Base-by-base conservation (phyloP, 2,329 filamentous ascomycete species). In the Botrytis hyacinthi region DNA sequence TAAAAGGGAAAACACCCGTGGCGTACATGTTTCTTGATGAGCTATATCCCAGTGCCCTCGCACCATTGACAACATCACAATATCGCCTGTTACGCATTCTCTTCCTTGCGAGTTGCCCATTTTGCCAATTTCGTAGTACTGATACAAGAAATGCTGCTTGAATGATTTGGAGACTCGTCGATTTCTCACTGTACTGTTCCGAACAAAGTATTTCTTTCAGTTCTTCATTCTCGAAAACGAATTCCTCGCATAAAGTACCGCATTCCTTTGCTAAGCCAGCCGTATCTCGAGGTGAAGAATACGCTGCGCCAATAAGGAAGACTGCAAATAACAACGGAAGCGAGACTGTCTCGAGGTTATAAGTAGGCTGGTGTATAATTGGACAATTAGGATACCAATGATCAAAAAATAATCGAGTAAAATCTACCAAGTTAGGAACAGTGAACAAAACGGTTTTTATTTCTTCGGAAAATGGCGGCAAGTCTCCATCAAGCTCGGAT, bases 351-450 rank as follows among this genome's bases (percentile, higher is more conserved):
- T 74, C 69, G 20, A 62, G 26, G 60, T 75, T 61, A 51, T 72
- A 75, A 35, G 72, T 65, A 29, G 73, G 73, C 14, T 46, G 67
- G 29, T 75, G 74, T 20, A 75, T 22, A 14, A 75, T 61, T 29
- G 72, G 61, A 62, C 57, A 62, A 70, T 75, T 61, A 6, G 54
- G 68, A 72, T 75, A 66, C 68, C 68, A 70, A 35, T 74, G 48
- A 6, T 72, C 46, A 26, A 75, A 75, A 46, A 65, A 75, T 6
- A 85, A 77, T 5, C 77, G 77, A 12, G 83, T 76, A 73, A 82
- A 85, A 70, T 82, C 83, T 32, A 80, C 80, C 32, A 84, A 82
- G 48, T 82, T 82, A 1, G 78, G 76, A 0, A 82, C 81, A 0
- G 82, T 84, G 26, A 84, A 76, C 10, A 68, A 42, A 42, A 57